Base-by-base conservation (phyloP, 2,329 filamentous ascomycete genomes). In the Pseudogymnoascus sp. region DNA sequence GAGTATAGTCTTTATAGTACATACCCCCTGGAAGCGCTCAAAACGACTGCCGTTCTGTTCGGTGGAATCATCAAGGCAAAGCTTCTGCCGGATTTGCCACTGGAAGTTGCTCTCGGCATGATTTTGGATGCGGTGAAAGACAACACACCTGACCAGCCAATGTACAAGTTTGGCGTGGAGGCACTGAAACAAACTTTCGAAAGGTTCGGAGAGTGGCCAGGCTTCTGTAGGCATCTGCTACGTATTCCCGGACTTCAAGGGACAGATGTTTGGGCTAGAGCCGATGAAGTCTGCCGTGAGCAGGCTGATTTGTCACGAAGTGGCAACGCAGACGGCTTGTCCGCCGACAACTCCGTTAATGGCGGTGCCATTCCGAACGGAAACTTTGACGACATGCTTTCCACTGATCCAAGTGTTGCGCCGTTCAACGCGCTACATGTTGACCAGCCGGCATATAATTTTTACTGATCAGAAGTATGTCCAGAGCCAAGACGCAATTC, bases 81-180 rank as follows among this genome's bases (percentile, higher is more conserved):
- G 70, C 82, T 99, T 5, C 89, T 99, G 59, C 91, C 92, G 5
- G 89, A 92, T 42, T 84, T 99, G 15, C 91, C 94, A 3, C 84
- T 97, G 35, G 92, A 96, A 72, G 92, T 96, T 62, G 94, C 91
- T n/a, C 80, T 97, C 13, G 92, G 90, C 13, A 97, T 99, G 91
- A 96, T 99, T 66, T 80, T 97, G n/a, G 92, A 99, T 74, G 91
- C 94, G 10, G 92, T 99, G 25, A 84, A 91, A 66, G 92, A 96
- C 66, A 91, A 94, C 70, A 78, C 83, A 33, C 85, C 89, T 0
- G 89, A 95, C 33, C 87, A 92, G 64, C 87, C 91, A 1, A 97
- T 99, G 94, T 97, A 94, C 79, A 96, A 97, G 70, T 99, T 99
- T 72, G 94, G 95, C 9, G 82, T 99, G 10, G 94, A 99, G 73